Evolutionary conservation across 768 basidiomycete species (phyloP), one percentile per base, ranked within the genome.

Genomic region (Lyophyllum semitale): DNA sequence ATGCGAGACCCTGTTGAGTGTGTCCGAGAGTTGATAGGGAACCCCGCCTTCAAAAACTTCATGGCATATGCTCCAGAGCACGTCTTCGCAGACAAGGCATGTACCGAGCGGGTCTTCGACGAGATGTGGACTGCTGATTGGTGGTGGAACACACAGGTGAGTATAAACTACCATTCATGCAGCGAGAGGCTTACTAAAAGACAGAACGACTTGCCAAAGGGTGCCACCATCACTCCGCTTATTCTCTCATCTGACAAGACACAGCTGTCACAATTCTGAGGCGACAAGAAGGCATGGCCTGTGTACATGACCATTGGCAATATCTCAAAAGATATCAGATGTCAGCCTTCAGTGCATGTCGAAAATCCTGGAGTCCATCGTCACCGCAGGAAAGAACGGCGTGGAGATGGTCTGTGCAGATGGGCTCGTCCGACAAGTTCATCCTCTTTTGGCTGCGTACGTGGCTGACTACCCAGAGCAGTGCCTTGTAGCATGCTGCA

Each of bases 231-330:
- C 1, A 63, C 68, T 2, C 73, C 75, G 1, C 51, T 79, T 0
- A 77, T 79, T 22, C 50, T 77, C 0, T 59, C 73, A 51, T 63
- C 67, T 2, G 70, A 71, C 37, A 71, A 71, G 30, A 71, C 67
- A 1, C 25, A 60, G 15, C 42, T 79, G 0, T 66, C 71, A 0
- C 40, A 59, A 0, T 74, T 77, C 49, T n/a, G 55, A 2, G 71
- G 75, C 0, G 70, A 77, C 55, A 74, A 77, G 54, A 38, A 40
- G 20, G 71, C 73, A 13, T 77, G 72, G 67, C 76, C 76, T 0
- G 68, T 79, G 0, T 79, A 80, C 53, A 57, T 78, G 0, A 69
- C 73, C 0, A 66, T 76, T 42, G 75, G 72, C 0, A 76, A 77
- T 40, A 66, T 77, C 6, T 20, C 49, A 0, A 77, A 75, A 46